phyloP scores from a whole-genome alignment of 306 rosid species.

The Pterocarpus macrocarpus region DNA sequence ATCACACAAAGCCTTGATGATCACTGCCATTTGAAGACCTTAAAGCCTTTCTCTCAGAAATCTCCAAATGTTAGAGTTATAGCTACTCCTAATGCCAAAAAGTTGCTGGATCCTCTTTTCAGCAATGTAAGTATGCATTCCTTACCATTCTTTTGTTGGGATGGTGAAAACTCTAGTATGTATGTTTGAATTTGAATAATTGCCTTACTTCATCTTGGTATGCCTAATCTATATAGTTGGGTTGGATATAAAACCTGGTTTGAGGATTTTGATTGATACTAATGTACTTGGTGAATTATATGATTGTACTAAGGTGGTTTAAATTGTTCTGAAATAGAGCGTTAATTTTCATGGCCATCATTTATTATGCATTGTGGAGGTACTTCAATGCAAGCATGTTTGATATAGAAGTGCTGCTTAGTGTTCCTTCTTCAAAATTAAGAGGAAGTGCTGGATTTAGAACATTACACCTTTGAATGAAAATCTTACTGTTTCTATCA shows the following conservation, averaged over 20 bases:
- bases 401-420: background rate
- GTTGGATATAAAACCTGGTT: constrained; percentile 37
- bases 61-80: constrained; percentile 71
- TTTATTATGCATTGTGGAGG: background rate
- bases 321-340: constrained; percentile 13
- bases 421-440: background rate
- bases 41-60: constrained; percentile 76
- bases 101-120: constrained; percentile 84
- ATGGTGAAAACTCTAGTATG: background rate
- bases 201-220: constrained; percentile 24
- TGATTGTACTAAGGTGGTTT: background rate
- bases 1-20: constrained; percentile 97
- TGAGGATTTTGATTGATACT: constrained; percentile 25
- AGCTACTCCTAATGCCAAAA: constrained; percentile 86
- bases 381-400: background rate
- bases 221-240: background rate
- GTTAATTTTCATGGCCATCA: background rate
- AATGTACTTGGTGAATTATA: background rate
- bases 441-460: background rate
- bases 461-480: background rate
- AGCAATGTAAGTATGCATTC: constrained; percentile 64
- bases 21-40: constrained; percentile 95
- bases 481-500: background rate
- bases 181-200: constrained; percentile 21
- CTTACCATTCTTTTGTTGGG: constrained; percentile 26